Percentiles rank a stretch among this genome's conserved stretches.
phyloP scores from a whole-genome alignment of 163 green algal genomes.

The Prototheca wickerhamii region DNA sequence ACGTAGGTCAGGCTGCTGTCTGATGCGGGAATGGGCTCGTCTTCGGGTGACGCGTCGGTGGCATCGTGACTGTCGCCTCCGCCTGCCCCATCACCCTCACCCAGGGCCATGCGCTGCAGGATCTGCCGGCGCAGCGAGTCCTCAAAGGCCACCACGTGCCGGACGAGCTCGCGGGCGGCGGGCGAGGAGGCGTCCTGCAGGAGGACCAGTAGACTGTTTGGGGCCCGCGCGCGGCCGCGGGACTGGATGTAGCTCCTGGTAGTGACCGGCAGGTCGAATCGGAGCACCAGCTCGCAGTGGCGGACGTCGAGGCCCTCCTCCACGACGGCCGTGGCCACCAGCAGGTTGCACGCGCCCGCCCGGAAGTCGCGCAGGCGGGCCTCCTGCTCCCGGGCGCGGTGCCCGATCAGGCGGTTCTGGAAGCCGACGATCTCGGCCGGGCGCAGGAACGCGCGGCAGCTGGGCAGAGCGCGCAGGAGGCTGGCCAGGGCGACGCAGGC shows the following conservation, averaged over 20 bases:
- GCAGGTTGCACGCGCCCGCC: slow-evolving; percentile 28
- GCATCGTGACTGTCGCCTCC: too few relatives aligned
- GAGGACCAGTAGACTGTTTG: background rate
- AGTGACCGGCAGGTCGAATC: slow-evolving; percentile 29
- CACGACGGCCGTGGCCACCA: slow-evolving; percentile 40
- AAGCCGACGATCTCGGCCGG: background rate
- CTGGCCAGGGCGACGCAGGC: slow-evolving; percentile 9
- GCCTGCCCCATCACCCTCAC: too few relatives aligned
- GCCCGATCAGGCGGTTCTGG: background rate
- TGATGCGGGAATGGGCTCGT: too few relatives aligned
- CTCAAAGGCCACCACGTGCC: too few relatives aligned
- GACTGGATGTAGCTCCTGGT: slow-evolving; percentile 10
- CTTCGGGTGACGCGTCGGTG: too few relatives aligned
- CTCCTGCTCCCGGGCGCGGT: slow-evolving; percentile 29
- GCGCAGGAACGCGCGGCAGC: background rate
- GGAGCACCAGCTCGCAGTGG: slow-evolving; percentile 32
- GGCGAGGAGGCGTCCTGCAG: background rate
- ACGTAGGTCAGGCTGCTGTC: background rate
- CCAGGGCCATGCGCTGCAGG: too few relatives aligned
- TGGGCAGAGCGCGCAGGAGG: slow-evolving; percentile 5
- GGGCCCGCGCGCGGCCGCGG: background rate
- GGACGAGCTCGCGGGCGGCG: background rate
- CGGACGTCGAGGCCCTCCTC: slow-evolving; percentile 48
- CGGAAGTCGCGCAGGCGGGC: slow-evolving; percentile 30
- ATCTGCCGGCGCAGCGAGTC: too few relatives aligned